phyloP scores from a whole-genome alignment of 345 rosid genomes.

The Salix purpurea region DNA sequence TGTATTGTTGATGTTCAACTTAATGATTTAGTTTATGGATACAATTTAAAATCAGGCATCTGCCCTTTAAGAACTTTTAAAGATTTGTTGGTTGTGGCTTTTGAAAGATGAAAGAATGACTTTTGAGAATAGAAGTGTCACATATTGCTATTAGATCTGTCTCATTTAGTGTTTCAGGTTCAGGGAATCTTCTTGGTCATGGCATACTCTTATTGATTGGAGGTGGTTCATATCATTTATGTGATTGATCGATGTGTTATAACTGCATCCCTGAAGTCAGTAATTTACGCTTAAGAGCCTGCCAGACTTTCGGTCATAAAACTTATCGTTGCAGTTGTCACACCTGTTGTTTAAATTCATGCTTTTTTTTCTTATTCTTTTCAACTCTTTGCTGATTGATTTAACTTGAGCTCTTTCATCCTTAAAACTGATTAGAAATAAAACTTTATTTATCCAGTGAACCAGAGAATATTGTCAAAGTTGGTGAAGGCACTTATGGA shows the following conservation, averaged over 20 bases:
- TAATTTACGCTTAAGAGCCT: background rate
- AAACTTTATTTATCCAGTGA: conserved; percentile 44
- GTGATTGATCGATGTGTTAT: background rate
- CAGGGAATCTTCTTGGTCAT: background rate
- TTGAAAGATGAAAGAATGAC: background rate
- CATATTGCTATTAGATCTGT: background rate
- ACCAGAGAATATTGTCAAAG: conserved; percentile 60
- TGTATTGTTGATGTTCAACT: too few species aligned
- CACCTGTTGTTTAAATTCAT: background rate
- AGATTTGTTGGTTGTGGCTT: background rate
- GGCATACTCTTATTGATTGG: background rate
- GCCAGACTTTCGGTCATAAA: background rate
- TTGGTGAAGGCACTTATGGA: conserved; percentile 98
- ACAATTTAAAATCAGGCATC: background rate
- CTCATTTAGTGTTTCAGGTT: background rate
- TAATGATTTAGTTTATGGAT: too few species aligned
- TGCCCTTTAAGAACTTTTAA: background rate
- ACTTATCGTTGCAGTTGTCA: background rate
- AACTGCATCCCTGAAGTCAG: background rate
- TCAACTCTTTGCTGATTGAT: background rate
- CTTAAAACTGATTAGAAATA: conserved; percentile 16
- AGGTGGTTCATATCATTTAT: background rate
- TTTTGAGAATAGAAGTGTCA: background rate
- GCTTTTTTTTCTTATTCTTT: conserved; percentile 2
- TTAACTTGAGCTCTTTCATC: conserved; percentile 2